A percentile compares a stretch with the other conserved stretches of the same genome.
Evolutionary conservation across 2,329 filamentous ascomycete genomes (phyloP).

Genomic region (Pseudogymnoascus sp.): DNA sequence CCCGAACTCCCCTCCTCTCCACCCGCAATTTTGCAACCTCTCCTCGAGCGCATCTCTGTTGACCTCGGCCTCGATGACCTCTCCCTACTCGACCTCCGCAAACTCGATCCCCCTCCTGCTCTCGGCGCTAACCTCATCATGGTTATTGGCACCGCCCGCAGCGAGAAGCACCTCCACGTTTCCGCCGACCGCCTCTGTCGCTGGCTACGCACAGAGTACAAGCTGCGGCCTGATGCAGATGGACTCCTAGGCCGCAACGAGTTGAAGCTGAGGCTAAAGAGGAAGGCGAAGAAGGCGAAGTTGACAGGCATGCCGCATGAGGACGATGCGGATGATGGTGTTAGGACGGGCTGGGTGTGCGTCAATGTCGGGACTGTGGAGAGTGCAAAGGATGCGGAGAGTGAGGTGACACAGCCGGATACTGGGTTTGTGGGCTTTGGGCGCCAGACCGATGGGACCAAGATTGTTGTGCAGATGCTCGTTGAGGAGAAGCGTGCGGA

Average conservation of each 20-base stretch:
- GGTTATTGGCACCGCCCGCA: constrained; percentile 85
- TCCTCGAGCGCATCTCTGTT: constrained; percentile 73
- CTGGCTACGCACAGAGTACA: constrained; percentile 69
- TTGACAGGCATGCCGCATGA: constrained; percentile 62
- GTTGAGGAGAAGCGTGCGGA: constrained; percentile 63
- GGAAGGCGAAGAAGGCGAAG: constrained; percentile 74
- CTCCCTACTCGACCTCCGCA: constrained; percentile 71
- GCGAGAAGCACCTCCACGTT: constrained; percentile 87
- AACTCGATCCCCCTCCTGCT: constrained; percentile 77
- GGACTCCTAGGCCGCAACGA: constrained; percentile 86
- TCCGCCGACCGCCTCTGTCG: constrained; percentile 83
- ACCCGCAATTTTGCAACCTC: constrained; percentile 61
- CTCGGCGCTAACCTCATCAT: constrained; percentile 85
- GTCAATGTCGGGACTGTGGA: constrained; percentile 74
- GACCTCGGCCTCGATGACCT: constrained; percentile 83
- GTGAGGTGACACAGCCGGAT: constrained; percentile 39
- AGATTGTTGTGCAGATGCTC: constrained; percentile 64
- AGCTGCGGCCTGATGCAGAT: constrained; percentile 71
- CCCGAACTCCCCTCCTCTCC: constrained; percentile 52
- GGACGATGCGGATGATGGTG: constrained; percentile 68
- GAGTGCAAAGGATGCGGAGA: constrained; percentile 34
- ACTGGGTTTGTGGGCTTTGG: constrained; percentile 72
- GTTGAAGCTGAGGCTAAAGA: constrained; percentile 75
- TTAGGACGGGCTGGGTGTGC: constrained; percentile 92
- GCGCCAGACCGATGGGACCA: constrained; percentile 45